Conservation (phyloP, 768 basidiomycete species). For the Cystofilobasidium capitatum region DNA sequence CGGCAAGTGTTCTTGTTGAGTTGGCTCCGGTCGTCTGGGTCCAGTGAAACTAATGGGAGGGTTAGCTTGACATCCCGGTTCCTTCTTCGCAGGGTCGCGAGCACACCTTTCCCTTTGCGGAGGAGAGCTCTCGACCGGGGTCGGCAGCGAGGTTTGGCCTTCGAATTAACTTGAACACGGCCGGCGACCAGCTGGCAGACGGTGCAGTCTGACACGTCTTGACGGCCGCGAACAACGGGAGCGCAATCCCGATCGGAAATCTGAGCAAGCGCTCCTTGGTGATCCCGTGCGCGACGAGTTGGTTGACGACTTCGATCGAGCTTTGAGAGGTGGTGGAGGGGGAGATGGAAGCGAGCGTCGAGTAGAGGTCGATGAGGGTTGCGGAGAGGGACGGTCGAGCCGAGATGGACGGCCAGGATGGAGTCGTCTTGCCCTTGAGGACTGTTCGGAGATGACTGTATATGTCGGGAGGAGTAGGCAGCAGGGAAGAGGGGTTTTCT, state of each 20-base stretch:
- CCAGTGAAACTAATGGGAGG: background rate
- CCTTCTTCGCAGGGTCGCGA: too few relatives aligned
- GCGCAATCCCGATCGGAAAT: slow-evolving; percentile 33
- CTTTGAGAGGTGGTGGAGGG: background rate
- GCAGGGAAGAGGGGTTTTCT: background rate
- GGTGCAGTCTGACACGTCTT: slow-evolving; percentile 72
- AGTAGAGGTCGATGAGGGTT: slow-evolving; percentile 8
- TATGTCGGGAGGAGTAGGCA: slow-evolving; percentile 15
- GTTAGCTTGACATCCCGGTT: too few relatives aligned
- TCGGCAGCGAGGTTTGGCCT: background rate
- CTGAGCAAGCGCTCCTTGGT: slow-evolving; percentile 31
- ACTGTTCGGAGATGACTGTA: slow-evolving; percentile 13
- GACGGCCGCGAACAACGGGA: slow-evolving; percentile 77
- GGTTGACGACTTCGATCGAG: slow-evolving; percentile 18
- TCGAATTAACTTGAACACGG: slow-evolving; percentile 54
- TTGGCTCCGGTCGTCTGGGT: background rate
- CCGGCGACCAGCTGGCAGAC: slow-evolving; percentile 60
- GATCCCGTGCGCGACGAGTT: slow-evolving; percentile 30
- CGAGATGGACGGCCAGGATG: background rate
- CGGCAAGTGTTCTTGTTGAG: background rate
- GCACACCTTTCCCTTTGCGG: too few relatives aligned
- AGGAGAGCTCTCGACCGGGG: background rate
- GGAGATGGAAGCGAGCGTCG: background rate
- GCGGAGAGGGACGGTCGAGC: background rate
- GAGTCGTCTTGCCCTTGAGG: background rate